Evolutionary conservation across 306 rosid species (phyloP), one percentile per base, ranked within the genome.

Genomic region (Prinsepia uniflora): DNA sequence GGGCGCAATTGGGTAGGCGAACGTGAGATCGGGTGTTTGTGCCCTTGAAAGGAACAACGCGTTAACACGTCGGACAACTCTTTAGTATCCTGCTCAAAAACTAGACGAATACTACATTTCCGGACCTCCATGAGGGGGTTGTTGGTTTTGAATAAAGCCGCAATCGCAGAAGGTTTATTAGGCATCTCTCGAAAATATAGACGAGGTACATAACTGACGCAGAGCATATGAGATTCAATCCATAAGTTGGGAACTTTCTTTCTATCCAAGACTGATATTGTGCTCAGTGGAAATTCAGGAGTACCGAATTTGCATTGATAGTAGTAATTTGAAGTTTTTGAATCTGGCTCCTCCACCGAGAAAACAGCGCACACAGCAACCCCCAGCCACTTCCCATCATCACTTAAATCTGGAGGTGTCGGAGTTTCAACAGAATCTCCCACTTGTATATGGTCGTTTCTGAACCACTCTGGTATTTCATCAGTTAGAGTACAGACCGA

Each of bases 21-120:
- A n/a, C n/a, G n/a, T n/a, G n/a, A n/a, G n/a, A n/a, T n/a, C n/a
- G n/a, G n/a, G n/a, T n/a, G n/a, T n/a, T n/a, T n/a, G n/a, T n/a
- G n/a, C n/a, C n/a, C n/a, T n/a, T n/a, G n/a, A n/a, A n/a, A n/a
- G n/a, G n/a, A n/a, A n/a, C n/a, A n/a, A n/a, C n/a, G n/a, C n/a
- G n/a, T n/a, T n/a, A n/a, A n/a, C n/a, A n/a, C n/a, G n/a, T n/a
- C n/a, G n/a, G n/a, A n/a, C n/a, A n/a, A 39, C 20, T 7, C 47
- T 61, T 14, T 13, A 61, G 39, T 20, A 15, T n/a, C 45, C 15
- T 36, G 47, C 46, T 61, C 7, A 6, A 14, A 61, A 3, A 39
- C n/a, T 61, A 61, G 46, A 39, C 65, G 65, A 61, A 61, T 61
- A 11, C 65, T 46, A 61, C 65, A 61, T 39, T 61, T 61, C 2